These are phyloP conservation scores for Aspergillus glaucus DNA, from an alignment of 2,329 filamentous ascomycete genomes.

Conservation along the genomic window DNA sequence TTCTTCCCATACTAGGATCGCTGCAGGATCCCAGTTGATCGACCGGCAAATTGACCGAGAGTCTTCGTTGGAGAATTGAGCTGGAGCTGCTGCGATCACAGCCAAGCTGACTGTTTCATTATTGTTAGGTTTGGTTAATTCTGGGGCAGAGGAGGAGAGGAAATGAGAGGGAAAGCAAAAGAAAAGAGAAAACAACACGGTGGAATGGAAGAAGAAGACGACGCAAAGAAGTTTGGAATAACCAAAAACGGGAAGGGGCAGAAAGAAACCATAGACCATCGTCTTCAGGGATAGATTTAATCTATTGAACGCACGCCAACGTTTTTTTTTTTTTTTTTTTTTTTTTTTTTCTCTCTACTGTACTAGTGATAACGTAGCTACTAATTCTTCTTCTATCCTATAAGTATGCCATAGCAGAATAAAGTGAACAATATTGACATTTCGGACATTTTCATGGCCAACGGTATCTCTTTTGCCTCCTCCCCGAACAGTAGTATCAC, in stretches of 20 bases:
- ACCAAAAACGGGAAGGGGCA: not conserved
- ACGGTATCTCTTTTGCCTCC: too few relatives aligned
- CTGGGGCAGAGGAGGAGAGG: not conserved
- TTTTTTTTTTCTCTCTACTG: too few relatives aligned
- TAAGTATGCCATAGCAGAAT: too few relatives aligned
- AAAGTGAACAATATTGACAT: not conserved
- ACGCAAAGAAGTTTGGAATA: not conserved
- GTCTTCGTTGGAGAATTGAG: not conserved
- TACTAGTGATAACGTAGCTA: too few relatives aligned
- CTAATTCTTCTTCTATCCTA: too few relatives aligned
- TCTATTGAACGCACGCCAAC: too few relatives aligned
- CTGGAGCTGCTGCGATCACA: not conserved
- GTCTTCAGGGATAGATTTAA: too few relatives aligned
- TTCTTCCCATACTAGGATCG: slow-evolving; percentile 20
- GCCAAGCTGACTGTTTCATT: not conserved
- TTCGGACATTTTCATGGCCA: not conserved
- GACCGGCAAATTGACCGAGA: slow-evolving; percentile 15
- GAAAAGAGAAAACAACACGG: not conserved
- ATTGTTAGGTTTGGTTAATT: too few relatives aligned
- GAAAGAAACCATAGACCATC: too few relatives aligned
- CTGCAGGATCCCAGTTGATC: slow-evolving; percentile 22
- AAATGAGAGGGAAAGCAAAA: not conserved
- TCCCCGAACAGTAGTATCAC: too few relatives aligned
- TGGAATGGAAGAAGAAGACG: not conserved
- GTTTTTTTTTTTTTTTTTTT: too few relatives aligned